Percentiles rank a stretch among this genome's conserved stretches.
phyloP scores from a whole-genome alignment of 768 basidiomycete genomes.

The Hortiboletus campestris region DNA sequence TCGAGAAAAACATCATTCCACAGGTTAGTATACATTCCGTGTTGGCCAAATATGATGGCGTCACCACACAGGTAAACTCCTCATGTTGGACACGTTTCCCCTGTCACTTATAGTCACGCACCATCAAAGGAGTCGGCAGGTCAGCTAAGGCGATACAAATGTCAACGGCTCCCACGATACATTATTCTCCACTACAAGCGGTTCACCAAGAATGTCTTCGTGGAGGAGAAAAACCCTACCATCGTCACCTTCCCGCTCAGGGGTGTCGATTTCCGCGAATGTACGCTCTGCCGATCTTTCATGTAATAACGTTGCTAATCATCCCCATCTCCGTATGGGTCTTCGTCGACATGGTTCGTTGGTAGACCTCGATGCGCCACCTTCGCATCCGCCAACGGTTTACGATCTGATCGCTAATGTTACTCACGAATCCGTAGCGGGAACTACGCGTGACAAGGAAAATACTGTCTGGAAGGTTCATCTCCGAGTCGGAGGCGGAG shows the following conservation, averaged over 20 bases:
- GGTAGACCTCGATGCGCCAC: constrained; percentile 75
- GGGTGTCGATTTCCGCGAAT: constrained; percentile 89
- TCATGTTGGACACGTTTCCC: constrained; percentile 19
- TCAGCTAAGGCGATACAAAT: constrained; percentile 85
- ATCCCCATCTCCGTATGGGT: constrained; percentile 23
- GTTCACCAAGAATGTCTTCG: constrained; percentile 94
- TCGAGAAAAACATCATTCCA: constrained; percentile 98
- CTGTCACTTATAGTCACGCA: constrained; percentile 11
- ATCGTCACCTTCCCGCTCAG: constrained; percentile 96
- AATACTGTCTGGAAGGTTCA: constrained; percentile 93
- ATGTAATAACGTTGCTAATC: constrained; percentile 21
- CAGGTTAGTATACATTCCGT: constrained; percentile 92
- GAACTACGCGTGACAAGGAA: constrained; percentile 92
- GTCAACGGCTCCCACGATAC: constrained; percentile 85
- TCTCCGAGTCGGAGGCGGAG: constrained; percentile 70
- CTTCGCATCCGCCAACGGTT: constrained; percentile 56
- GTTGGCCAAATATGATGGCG: constrained; percentile 91
- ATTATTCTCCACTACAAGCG: constrained; percentile 95
- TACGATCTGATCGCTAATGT: constrained; percentile 98
- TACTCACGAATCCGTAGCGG: constrained; percentile 91
- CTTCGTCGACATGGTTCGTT: constrained; percentile 17
- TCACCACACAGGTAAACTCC: constrained; percentile 71
- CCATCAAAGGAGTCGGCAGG: constrained; percentile 73
- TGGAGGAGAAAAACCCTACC: constrained; percentile 98
- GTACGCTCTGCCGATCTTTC: constrained; percentile 50